These are phyloP conservation scores for Fonsecaea monophora DNA, from an alignment of 2,329 filamentous ascomycete species.

Conservation along the genomic window DNA sequence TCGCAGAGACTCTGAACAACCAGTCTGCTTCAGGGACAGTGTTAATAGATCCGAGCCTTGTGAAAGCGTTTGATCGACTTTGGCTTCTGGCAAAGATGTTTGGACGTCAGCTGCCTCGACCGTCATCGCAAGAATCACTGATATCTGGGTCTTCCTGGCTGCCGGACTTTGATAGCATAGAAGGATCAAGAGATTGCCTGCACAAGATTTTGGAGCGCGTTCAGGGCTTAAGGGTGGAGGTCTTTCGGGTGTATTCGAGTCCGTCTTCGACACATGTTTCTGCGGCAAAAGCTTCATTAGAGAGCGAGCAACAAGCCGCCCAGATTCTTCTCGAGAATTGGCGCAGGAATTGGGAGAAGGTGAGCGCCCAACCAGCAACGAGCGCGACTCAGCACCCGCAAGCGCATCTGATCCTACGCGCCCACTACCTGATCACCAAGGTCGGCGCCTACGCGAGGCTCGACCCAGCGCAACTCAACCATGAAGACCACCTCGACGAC, in stretches of 20 bases:
- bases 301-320: conserved; percentile 4
- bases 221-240: conserved; percentile 8
- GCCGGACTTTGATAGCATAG: neutral
- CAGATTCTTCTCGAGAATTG: conserved; percentile 4
- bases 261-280: neutral
- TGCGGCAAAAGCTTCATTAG: neutral
- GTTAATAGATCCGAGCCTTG: neutral
- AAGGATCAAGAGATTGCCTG: conserved; percentile 8
- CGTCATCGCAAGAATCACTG: neutral
- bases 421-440: conserved; percentile 8
- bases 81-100: conserved; percentile 19
- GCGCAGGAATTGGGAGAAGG: neutral
- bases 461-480: neutral
- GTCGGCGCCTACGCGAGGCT: conserved; percentile 11
- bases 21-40: neutral
- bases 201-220: conserved; percentile 4
- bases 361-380: neutral
- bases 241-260: conserved; percentile 5
- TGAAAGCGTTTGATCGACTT: conserved; percentile 14
- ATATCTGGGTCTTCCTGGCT: neutral
- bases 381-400: neutral
- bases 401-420: neutral
- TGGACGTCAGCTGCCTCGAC: neutral
- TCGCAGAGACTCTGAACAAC: conserved; percentile 4
- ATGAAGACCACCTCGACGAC: conserved; percentile 9